These are phyloP conservation scores for Colletotrichum echinochloae DNA, from an alignment of 2,329 filamentous ascomycete species.

Conservation along the genomic window DNA sequence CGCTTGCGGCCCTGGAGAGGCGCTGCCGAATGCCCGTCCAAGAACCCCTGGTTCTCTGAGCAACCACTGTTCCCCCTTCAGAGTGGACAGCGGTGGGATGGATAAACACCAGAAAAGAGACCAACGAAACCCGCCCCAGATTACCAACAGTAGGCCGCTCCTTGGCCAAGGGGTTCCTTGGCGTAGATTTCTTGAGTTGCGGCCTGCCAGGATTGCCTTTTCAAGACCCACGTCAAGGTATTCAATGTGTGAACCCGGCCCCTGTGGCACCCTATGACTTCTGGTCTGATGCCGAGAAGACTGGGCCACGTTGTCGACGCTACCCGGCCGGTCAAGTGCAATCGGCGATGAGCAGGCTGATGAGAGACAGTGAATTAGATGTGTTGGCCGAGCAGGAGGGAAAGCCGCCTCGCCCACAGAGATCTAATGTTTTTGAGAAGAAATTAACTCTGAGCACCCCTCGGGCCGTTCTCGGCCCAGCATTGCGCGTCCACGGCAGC, in stretches of 20 bases:
- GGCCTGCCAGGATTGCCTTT: neutral
- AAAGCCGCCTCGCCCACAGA: neutral
- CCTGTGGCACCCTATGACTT: too few relatives aligned
- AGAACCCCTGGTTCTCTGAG: constrained; percentile 10
- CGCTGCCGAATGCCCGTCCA: neutral
- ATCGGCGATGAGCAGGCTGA: neutral
- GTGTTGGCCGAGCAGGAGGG: neutral
- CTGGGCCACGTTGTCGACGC: too few relatives aligned
- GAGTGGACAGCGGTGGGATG: neutral
- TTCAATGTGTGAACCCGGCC: neutral
- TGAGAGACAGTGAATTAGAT: neutral
- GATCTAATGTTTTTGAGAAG: neutral
- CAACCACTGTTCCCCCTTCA: constrained; percentile 11
- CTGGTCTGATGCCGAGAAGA: neutral
- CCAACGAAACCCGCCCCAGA: neutral
- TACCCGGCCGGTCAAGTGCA: too few relatives aligned
- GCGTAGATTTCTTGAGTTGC: too few relatives aligned
- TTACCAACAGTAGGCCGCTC: neutral
- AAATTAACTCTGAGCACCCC: neutral
- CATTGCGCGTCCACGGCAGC: neutral
- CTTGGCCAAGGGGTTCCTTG: neutral
- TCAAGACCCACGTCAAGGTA: neutral
- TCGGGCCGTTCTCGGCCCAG: neutral
- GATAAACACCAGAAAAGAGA: neutral
- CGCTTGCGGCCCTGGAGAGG: neutral